phyloP scores from a whole-genome alignment of 805 yeast species.

The Suhomyces emberorum region DNA sequence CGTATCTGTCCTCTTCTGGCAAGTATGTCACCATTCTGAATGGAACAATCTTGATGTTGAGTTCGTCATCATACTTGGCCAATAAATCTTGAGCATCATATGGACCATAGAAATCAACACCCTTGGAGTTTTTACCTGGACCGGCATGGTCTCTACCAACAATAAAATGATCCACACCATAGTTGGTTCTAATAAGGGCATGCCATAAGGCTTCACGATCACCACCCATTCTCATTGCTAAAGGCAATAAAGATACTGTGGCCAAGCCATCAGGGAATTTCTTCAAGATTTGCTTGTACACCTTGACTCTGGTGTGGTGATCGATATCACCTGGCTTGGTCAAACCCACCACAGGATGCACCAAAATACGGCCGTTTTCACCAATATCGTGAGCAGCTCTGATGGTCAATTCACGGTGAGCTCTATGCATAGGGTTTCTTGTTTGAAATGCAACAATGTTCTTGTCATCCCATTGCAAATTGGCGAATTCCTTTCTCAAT shows the following conservation, averaged over 20 bases:
- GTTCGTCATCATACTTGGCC: slow-evolving; percentile 68
- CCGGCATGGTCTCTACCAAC: slow-evolving; percentile 99
- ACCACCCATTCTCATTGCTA: slow-evolving; percentile 99
- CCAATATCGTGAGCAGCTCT: slow-evolving; percentile 94
- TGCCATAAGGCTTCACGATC: slow-evolving; percentile 99
- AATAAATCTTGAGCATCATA: slow-evolving; percentile 94
- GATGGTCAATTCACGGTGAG: slow-evolving; percentile 93
- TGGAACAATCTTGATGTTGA: slow-evolving; percentile 88
- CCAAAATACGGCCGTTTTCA: slow-evolving; percentile 69
- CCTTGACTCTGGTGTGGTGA: slow-evolving; percentile 95
- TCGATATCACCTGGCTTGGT: slow-evolving; percentile 98
- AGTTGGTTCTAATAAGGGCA: slow-evolving; percentile 92
- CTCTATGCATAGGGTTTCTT: slow-evolving; percentile 98
- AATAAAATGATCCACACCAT: slow-evolving; percentile 95
- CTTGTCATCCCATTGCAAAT: slow-evolving; percentile 74
- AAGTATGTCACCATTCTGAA: slow-evolving; percentile 95
- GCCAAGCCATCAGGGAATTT: slow-evolving; percentile 95
- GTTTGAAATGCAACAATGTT: slow-evolving; percentile 94
- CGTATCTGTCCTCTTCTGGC: slow-evolving; percentile 92
- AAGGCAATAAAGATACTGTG: slow-evolving; percentile 77
- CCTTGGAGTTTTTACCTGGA: slow-evolving; percentile 84
- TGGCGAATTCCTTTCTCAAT: slow-evolving; percentile 76
- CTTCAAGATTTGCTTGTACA: slow-evolving; percentile 86
- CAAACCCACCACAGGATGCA: slow-evolving; percentile 95
- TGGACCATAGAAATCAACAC: slow-evolving; percentile 94